Evolutionary conservation across 140 eudicot genomes (phyloP).

Genomic region (Cichorium intybus): DNA sequence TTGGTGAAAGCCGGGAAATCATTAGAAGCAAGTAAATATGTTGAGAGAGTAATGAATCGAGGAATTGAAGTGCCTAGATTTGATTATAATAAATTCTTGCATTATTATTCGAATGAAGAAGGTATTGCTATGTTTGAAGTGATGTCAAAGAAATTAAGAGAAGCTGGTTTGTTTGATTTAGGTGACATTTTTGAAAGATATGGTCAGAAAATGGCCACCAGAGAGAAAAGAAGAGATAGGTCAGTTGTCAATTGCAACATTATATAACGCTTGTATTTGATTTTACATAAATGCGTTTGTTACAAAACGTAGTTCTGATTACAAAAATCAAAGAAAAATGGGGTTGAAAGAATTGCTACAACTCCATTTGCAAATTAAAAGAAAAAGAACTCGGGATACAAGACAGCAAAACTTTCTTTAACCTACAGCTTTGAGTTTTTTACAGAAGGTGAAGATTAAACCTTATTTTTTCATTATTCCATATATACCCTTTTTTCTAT

Average conservation of each 20-base stretch:
- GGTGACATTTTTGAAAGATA: conserved; percentile 75
- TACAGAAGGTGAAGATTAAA: conserved; percentile 24
- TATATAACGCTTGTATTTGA: not conserved
- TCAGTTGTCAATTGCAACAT: conserved; percentile 13
- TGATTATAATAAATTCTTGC: conserved; percentile 83
- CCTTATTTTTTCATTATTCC: conserved; percentile 47
- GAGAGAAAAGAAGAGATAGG: conserved; percentile 68
- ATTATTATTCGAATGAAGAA: conserved; percentile 76
- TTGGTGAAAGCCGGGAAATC: conserved; percentile 73
- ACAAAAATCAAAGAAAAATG: conserved; percentile 34
- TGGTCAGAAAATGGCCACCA: conserved; percentile 86
- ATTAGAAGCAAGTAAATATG: conserved; percentile 72
- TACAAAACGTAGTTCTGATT: conserved; percentile 27
- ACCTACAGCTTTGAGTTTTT: conserved; percentile 41
- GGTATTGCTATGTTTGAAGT: conserved; percentile 77
- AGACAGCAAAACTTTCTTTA: conserved; percentile 42
- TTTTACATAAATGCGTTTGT: not conserved
- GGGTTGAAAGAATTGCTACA: conserved; percentile 49
- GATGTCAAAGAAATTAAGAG: conserved; percentile 68
- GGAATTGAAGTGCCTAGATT: conserved; percentile 82
- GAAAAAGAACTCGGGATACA: conserved; percentile 21
- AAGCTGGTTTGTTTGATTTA: conserved; percentile 83
- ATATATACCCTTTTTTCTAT: not conserved
- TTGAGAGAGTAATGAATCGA: conserved; percentile 57
- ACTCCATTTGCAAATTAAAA: conserved; percentile 11